Evolutionary conservation across 148 eudicot genomes (phyloP).

Genomic region (Rhododendron mucronatum): DNA sequence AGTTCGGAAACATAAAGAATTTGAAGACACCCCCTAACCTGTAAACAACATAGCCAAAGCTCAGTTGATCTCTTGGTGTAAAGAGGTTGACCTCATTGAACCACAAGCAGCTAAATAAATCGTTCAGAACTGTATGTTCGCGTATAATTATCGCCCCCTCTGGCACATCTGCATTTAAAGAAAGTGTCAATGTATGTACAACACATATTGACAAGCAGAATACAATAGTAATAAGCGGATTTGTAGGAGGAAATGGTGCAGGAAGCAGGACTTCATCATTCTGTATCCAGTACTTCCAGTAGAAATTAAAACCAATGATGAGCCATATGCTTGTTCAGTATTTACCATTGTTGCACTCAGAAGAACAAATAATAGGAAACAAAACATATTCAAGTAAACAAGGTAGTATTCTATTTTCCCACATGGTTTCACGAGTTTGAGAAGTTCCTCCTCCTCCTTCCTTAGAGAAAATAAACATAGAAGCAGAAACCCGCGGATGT

Average conservation of each 20-base stretch:
- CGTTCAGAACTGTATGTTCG: constrained; percentile 77
- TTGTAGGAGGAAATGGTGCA: neutral
- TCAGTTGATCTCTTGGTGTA: constrained; percentile 95
- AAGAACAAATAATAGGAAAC: neutral
- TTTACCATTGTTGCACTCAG: neutral
- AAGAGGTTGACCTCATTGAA: constrained; percentile 95
- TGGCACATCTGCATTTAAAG: constrained; percentile 73
- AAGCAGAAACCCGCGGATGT: neutral
- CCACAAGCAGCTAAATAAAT: constrained; percentile 95
- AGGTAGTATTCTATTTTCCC: neutral
- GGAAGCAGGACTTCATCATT: neutral
- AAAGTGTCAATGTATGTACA: neutral
- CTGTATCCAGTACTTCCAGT: neutral
- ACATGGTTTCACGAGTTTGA: neutral
- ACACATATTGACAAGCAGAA: neutral
- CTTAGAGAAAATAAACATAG: neutral
- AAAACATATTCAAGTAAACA: neutral
- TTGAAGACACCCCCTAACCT: constrained; percentile 60
- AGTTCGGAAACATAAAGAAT: constrained; percentile 87
- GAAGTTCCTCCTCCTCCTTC: neutral
- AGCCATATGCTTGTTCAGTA: neutral
- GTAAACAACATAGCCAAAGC: constrained; percentile 88
- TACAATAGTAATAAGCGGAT: neutral
- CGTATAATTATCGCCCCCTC: constrained; percentile 94
- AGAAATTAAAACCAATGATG: neutral